Percentiles rank a stretch among this genome's conserved stretches.
phyloP scores from a whole-genome alignment of 1,284 basidiomycete species.

The Rhodofomes roseus region DNA sequence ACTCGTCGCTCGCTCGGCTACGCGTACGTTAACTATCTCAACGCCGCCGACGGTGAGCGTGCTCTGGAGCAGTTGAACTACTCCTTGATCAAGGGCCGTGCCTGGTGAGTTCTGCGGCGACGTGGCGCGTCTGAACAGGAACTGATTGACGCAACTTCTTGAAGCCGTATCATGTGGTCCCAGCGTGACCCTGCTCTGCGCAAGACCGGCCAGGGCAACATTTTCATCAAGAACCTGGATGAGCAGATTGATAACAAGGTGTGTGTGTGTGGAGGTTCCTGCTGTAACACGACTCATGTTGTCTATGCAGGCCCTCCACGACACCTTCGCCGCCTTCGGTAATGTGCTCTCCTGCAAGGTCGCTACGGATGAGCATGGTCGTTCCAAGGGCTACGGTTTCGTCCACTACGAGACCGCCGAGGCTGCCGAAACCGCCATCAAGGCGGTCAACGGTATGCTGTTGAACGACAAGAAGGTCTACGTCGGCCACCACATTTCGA shows the following conservation, averaged over 20 bases:
- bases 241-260: conserved; percentile 99
- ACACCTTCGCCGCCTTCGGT: conserved; percentile 99
- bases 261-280: conserved; percentile 8
- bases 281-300: not conserved
- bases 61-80: conserved; percentile 99
- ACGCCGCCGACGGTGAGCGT: conserved; percentile 94
- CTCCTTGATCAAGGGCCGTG: conserved; percentile 96
- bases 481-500: conserved; percentile 96
- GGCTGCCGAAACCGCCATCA: conserved; percentile 94
- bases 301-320: conserved; percentile 83
- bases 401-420: conserved; percentile 99
- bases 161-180: conserved; percentile 99
- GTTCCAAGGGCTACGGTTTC: conserved; percentile 96
- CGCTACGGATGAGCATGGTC: conserved; percentile 89
- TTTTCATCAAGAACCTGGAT: conserved; percentile 99
- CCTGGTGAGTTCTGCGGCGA: conserved; percentile 59
- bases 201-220: conserved; percentile 99
- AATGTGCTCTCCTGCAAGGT: conserved; percentile 99
- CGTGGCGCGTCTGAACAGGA: not conserved
- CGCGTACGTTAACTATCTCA: conserved; percentile 99
- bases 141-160: not conserved
- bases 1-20: conserved; percentile 99
- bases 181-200: conserved; percentile 99
- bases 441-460: conserved; percentile 99
- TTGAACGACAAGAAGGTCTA: conserved; percentile 99